These are phyloP conservation scores for Blastobotrys persicus DNA, from an alignment of 1,139 yeast genomes.

Conservation along the genomic window DNA sequence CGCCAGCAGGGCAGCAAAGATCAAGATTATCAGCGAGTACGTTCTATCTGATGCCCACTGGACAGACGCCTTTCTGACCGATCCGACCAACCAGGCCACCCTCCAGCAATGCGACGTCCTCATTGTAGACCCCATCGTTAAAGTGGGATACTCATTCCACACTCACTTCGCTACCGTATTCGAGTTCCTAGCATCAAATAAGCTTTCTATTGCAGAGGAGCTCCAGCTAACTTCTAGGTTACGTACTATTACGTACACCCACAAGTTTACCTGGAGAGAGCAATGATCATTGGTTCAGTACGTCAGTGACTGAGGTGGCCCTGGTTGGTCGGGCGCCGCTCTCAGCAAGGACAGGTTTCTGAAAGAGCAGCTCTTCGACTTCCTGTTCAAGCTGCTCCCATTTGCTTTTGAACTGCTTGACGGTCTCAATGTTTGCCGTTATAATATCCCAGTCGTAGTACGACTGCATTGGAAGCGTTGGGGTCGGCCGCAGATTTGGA, in stretches of 20 bases:
- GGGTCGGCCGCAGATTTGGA: not conserved
- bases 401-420: slow-evolving; percentile 20
- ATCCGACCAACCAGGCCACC: not conserved
- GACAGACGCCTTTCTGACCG: not conserved
- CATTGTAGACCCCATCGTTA: not conserved
- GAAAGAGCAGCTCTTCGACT: slow-evolving; percentile 1
- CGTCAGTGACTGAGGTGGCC: not conserved
- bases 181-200: not conserved
- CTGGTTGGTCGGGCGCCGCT: not conserved
- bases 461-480: slow-evolving; percentile 2
- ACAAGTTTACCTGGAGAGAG: not conserved
- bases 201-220: not conserved
- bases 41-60: not conserved
- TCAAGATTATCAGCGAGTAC: not conserved
- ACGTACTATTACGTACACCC: not conserved
- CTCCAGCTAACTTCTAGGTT: not conserved
- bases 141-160: not conserved
- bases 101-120: not conserved
- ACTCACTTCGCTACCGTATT: not conserved
- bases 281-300: not conserved
- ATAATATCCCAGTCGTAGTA: slow-evolving; percentile 28
- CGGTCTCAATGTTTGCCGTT: slow-evolving; percentile 22
- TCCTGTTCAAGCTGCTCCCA: slow-evolving; percentile 20
- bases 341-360: not conserved
- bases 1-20: not conserved